Percentiles rank a stretch among this genome's conserved stretches.
Conservation (phyloP, 169 alveolate genomes). For the Eimeria praecox region DNA sequence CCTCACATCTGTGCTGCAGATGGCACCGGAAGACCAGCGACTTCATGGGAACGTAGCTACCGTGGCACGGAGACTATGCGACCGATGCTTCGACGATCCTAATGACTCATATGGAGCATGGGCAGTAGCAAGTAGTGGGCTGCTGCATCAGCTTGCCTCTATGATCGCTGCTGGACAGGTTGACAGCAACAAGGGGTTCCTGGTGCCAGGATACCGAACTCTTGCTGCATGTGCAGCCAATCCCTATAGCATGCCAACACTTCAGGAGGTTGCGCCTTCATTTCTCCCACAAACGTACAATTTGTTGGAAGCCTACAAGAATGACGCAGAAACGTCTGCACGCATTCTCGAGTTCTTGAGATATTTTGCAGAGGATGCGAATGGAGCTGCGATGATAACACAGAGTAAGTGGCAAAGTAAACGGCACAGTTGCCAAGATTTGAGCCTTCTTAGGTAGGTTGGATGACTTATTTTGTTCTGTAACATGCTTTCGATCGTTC, state of each 20-base stretch:
- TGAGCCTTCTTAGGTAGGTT: not conserved
- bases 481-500: not conserved
- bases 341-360: constrained; percentile 87
- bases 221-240: constrained; percentile 91
- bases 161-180: constrained; percentile 89
- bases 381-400: constrained; percentile 85
- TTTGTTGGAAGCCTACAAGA: constrained; percentile 86
- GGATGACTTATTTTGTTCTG: not conserved
- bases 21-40: constrained; percentile 89
- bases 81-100: constrained; percentile 85
- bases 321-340: constrained; percentile 87
- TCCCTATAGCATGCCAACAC: constrained; percentile 87
- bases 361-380: constrained; percentile 88
- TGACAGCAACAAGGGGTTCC: constrained; percentile 85
- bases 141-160: constrained; percentile 89
- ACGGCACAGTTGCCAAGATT: not conserved
- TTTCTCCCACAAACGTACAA: constrained; percentile 85
- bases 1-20: constrained; percentile 87
- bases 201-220: constrained; percentile 89
- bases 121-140: constrained; percentile 94
- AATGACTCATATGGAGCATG: constrained; percentile 96
- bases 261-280: constrained; percentile 84
- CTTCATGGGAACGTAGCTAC: constrained; percentile 83
- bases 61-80: constrained; percentile 78
- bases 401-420: constrained; percentile 68